Evolutionary conservation across 371 early-diverging fungal genomes (phyloP).

Genomic region (Phascolomyces articulosus): DNA sequence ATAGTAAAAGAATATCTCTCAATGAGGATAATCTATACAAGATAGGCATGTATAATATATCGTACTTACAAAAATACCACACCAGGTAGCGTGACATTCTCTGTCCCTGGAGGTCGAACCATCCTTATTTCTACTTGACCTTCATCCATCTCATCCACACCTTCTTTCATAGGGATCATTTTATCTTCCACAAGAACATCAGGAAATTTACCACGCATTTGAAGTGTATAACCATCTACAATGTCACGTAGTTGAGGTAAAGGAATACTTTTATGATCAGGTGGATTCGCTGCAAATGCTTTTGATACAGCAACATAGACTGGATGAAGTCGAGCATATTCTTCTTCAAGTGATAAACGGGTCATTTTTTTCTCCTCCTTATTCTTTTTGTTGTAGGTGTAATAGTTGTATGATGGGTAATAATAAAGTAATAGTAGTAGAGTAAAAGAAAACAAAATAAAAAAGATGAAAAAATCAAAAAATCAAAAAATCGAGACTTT

Average conservation of each 20-base stretch:
- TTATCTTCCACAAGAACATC: background rate
- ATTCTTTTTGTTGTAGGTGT: too few relatives aligned
- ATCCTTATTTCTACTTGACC: background rate
- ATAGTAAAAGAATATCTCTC: background rate
- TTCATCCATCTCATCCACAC: background rate
- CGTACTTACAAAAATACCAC: constrained; percentile 19
- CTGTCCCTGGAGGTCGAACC: constrained; percentile 12
- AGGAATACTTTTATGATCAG: background rate
- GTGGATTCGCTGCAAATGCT: background rate
- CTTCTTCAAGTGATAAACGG: background rate
- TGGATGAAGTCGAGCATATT: constrained; percentile 2
- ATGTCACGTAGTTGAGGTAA: background rate
- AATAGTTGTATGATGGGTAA: too few relatives aligned
- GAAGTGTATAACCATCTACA: background rate
- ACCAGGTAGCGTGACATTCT: constrained; percentile 5
- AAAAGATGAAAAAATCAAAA: too few relatives aligned
- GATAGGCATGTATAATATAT: too few relatives aligned
- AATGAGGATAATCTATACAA: background rate
- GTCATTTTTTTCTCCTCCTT: background rate
- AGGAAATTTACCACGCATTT: background rate
- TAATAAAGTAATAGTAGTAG: background rate
- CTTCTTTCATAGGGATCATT: background rate
- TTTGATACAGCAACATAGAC: background rate
- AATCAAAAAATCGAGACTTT: too few relatives aligned
- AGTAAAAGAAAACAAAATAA: background rate